Conservation (phyloP, 768 basidiomycete species). For the Podaxis mareebaensis region DNA sequence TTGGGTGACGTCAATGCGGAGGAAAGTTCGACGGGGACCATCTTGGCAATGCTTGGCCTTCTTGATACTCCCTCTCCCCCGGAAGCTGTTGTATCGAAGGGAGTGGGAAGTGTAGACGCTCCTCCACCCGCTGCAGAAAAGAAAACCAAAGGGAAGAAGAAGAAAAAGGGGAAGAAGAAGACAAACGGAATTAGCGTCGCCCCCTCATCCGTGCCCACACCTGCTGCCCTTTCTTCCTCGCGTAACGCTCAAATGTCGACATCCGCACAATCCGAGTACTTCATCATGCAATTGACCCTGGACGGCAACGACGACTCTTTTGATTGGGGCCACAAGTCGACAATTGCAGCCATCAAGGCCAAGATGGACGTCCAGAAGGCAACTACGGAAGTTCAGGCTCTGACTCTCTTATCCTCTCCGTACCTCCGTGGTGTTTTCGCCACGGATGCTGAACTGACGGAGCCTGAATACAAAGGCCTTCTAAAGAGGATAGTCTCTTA, state of each 20-base stretch:
- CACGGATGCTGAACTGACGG: conserved; percentile 27
- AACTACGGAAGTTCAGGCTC: conserved; percentile 18
- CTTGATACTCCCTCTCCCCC: conserved; percentile 24
- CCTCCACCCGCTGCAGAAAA: background rate
- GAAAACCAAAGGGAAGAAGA: background rate
- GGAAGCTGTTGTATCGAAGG: background rate
- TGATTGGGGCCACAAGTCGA: conserved; percentile 7
- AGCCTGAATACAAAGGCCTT: conserved; percentile 21
- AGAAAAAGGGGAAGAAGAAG: conserved; percentile 8
- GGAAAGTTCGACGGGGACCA: conserved; percentile 30
- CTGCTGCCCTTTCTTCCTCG: background rate
- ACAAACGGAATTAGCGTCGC: background rate
- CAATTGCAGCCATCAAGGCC: conserved; percentile 19
- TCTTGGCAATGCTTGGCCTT: conserved; percentile 39
- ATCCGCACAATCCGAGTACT: background rate
- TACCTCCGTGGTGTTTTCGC: conserved; percentile 31
- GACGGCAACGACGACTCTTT: conserved; percentile 13
- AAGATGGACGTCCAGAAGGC: conserved; percentile 21
- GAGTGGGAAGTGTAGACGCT: background rate
- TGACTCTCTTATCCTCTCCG: conserved; percentile 25
- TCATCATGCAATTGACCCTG: conserved; percentile 20
- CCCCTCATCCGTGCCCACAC: background rate
- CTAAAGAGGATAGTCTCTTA: conserved; percentile 27
- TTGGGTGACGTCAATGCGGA: conserved; percentile 47
- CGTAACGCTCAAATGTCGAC: background rate